Evolutionary conservation across 306 rosid species (phyloP).

Genomic region (Begonia loranthoides): DNA sequence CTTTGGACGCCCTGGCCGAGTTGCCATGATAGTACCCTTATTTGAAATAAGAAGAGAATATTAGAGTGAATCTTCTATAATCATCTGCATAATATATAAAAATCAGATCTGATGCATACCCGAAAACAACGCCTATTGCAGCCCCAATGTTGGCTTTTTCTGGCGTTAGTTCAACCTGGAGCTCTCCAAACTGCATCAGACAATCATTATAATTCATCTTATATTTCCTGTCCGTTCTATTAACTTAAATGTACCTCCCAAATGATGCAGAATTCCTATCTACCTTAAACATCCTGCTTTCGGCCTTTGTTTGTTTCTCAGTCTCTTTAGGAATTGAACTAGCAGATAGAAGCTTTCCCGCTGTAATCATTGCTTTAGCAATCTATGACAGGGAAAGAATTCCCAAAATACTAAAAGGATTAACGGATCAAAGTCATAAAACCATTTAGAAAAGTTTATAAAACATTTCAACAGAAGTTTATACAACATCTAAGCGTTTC

Average conservation of each 20-base stretch:
- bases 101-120: conserved; percentile 21
- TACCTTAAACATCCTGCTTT: conserved; percentile 63
- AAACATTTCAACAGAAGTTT: too few species aligned
- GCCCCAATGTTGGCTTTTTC: conserved; percentile 69
- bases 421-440: too few species aligned
- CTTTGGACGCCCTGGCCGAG: conserved; percentile 67
- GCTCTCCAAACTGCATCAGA: conserved; percentile 68
- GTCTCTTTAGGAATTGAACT: conserved; percentile 26
- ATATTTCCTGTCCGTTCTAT: conserved; percentile 6
- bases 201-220: conserved; percentile 15
- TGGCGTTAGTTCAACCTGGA: conserved; percentile 74
- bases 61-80: too few species aligned
- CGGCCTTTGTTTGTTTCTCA: conserved; percentile 39
- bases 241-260: conserved; percentile 3
- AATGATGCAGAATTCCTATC: conserved; percentile 11
- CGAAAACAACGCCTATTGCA: conserved; percentile 44
- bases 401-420: not conserved
- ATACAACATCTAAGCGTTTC: too few species aligned
- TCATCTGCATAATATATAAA: too few species aligned
- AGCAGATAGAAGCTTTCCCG: conserved; percentile 58
- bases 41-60: too few species aligned
- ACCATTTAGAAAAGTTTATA: too few species aligned
- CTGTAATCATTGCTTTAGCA: conserved; percentile 53
- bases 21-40: conserved; percentile 74
- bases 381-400: conserved; percentile 41